Percentiles rank a stretch among this genome's conserved stretches.
phyloP scores from a whole-genome alignment of 2,329 filamentous ascomycete species.

The Ophiostoma montium region DNA sequence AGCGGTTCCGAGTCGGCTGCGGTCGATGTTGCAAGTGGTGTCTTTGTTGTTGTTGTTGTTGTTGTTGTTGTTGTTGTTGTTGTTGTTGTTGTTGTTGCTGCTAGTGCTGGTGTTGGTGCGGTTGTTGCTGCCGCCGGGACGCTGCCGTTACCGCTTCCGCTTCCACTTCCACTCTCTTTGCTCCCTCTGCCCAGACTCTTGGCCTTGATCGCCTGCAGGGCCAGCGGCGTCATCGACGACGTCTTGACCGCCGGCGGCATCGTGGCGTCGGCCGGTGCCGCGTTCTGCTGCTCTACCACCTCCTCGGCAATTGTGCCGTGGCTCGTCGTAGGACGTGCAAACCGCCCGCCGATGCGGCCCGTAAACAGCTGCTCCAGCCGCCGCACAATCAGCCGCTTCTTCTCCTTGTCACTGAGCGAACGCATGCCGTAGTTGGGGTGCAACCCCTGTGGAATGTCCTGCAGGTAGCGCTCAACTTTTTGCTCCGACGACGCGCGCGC shows the following conservation, averaged over 20 bases:
- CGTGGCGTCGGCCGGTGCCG: not conserved
- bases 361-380: slow-evolving; percentile 72
- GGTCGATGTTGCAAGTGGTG: not conserved
- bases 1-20: slow-evolving; percentile 7
- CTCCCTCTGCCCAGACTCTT: not conserved
- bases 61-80: not conserved
- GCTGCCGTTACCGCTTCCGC: not conserved
- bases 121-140: not conserved
- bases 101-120: not conserved
- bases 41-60: not conserved
- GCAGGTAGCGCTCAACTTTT: slow-evolving; percentile 55
- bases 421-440: slow-evolving; percentile 39
- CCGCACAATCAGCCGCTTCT: slow-evolving; percentile 62
- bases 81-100: not conserved
- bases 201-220: not conserved
- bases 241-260: not conserved
- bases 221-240: not conserved
- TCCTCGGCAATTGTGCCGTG: slow-evolving; percentile 2
- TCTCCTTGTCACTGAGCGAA: slow-evolving; percentile 55
- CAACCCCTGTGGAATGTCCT: slow-evolving; percentile 57
- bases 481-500: slow-evolving; percentile 34
- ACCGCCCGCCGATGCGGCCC: slow-evolving; percentile 42
- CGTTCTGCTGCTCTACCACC: not conserved
- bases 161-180: not conserved
- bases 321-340: slow-evolving; percentile 20